Percentiles rank a stretch among this genome's conserved stretches.
These are phyloP conservation scores for Candida maris DNA, from an alignment of 805 yeast genomes.

Conservation along the genomic window DNA sequence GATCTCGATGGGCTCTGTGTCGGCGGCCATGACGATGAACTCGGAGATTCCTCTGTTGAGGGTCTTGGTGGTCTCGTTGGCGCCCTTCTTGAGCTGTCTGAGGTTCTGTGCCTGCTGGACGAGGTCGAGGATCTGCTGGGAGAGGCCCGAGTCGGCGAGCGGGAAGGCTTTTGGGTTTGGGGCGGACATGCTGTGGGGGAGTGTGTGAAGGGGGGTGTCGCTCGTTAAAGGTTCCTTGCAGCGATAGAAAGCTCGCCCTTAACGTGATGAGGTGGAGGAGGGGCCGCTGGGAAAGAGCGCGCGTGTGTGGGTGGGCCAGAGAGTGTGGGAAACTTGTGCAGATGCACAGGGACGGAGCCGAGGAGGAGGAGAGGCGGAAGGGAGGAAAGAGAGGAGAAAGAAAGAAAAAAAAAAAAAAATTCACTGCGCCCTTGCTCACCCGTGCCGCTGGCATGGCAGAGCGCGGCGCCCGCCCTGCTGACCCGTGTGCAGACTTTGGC, in stretches of 20 bases:
- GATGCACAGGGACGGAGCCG: too few relatives aligned
- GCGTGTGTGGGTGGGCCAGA: too few relatives aligned
- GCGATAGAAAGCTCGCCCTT: constrained; percentile 38
- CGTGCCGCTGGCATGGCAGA: too few relatives aligned
- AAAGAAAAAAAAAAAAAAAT: constrained; percentile 6
- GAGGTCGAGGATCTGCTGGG: constrained; percentile 96
- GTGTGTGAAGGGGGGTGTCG: background rate
- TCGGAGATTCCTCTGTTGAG: constrained; percentile 99
- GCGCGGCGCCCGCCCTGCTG: too few relatives aligned
- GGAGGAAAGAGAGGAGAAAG: too few relatives aligned
- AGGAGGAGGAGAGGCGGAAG: too few relatives aligned
- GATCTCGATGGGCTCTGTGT: constrained; percentile 98
- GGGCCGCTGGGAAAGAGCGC: too few relatives aligned
- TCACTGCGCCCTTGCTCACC: too few relatives aligned
- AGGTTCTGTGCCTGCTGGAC: constrained; percentile 97
- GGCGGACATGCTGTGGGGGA: constrained; percentile 68
- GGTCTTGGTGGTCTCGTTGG: constrained; percentile 99
- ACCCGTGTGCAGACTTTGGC: too few relatives aligned
- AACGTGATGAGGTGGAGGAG: too few relatives aligned
- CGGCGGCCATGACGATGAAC: constrained; percentile 99
- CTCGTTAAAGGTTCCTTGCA: constrained; percentile 50
- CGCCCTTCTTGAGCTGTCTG: constrained; percentile 99
- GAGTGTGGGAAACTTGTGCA: too few relatives aligned
- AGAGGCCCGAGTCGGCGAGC: constrained; percentile 90
- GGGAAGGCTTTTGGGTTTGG: constrained; percentile 99